A percentile compares a stretch with the other conserved stretches of the same genome.
Evolutionary conservation across 2,329 filamentous ascomycete genomes (phyloP).

Genomic region (Botrytis fragariae): DNA sequence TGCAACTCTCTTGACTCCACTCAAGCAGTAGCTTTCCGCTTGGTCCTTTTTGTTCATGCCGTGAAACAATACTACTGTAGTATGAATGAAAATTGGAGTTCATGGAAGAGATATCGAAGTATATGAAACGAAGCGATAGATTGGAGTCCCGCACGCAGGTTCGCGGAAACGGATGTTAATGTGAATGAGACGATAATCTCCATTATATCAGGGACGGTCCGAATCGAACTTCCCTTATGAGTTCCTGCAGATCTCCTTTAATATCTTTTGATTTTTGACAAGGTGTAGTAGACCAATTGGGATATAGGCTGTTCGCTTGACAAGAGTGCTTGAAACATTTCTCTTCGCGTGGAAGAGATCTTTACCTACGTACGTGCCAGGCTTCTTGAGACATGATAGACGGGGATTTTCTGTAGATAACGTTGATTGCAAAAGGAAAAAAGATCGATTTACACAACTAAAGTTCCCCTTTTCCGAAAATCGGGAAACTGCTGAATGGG

Average conservation of each 20-base stretch:
- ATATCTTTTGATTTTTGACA: background rate
- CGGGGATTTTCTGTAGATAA: background rate
- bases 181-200: background rate
- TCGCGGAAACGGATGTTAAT: background rate
- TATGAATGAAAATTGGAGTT: background rate
- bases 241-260: slow-evolving; percentile 10
- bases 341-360: background rate
- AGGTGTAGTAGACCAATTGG: background rate
- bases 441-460: background rate
- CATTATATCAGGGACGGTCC: background rate
- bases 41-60: background rate
- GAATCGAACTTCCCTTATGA: background rate
- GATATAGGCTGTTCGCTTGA: background rate
- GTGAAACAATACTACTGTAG: background rate
- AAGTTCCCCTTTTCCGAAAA: background rate
- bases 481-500: background rate
- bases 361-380: background rate
- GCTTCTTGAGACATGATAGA: background rate
- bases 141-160: background rate
- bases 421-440: background rate
- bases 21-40: slow-evolving; percentile 6
- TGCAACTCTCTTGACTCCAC: background rate
- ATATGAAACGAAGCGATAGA: slow-evolving; percentile 4
- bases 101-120: background rate
- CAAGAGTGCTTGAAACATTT: slow-evolving; percentile 6